Base-by-base conservation (phyloP, 352 stramenopile species). In the Phytopythium chamaehyphon region DNA sequence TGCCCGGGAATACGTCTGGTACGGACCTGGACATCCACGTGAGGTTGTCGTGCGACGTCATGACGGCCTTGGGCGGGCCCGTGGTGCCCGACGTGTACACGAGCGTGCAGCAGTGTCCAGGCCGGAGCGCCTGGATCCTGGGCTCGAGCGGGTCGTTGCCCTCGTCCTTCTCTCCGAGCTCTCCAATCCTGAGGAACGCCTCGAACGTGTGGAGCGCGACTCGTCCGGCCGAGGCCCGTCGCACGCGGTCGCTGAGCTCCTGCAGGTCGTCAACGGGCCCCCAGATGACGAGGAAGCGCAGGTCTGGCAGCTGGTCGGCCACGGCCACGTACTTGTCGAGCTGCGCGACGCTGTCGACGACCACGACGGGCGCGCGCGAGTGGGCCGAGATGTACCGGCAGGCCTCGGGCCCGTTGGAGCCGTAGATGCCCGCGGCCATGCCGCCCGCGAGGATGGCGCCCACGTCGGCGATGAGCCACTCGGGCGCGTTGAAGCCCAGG, bases 81-180 rank as follows among this genome's bases (percentile, higher is more conserved):
- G 70, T 80, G 31, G 70, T 77, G 47, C 86, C 88, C 10, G 76
- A 92, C 21, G 86, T 96, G 70, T 96, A 96, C 57, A 96, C 93
- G 28, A 96, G 57, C 40, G 78, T 86, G 35, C 64, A 73, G 59
- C 73, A 80, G 56, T 80, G 66, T 19, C 70, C 70, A 2, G 70
- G 66, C 21, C 59, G 54, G 61, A 73, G 62, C 11, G 46, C 59
- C 23, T 31, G 36, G 14, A 79, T 51, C 2, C 45, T 24, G 16
- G 23, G 18, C 18, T 36, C 42, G 14, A 48, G 42, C 42, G 23
- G 23, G 24, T 47, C 40, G 28, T 9, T 33, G 14, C n/a, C 18
- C 23, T 37, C 24, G 6, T 23, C 42, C 3, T 22, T 14, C 22
- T 28, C 26, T 8, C 26, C 18, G 28, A 40, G 37, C 44, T 70